Percentiles rank a stretch among this genome's conserved stretches.
These are phyloP conservation scores for Russula foetens DNA, from an alignment of 768 basidiomycete species.

Conservation along the genomic window DNA sequence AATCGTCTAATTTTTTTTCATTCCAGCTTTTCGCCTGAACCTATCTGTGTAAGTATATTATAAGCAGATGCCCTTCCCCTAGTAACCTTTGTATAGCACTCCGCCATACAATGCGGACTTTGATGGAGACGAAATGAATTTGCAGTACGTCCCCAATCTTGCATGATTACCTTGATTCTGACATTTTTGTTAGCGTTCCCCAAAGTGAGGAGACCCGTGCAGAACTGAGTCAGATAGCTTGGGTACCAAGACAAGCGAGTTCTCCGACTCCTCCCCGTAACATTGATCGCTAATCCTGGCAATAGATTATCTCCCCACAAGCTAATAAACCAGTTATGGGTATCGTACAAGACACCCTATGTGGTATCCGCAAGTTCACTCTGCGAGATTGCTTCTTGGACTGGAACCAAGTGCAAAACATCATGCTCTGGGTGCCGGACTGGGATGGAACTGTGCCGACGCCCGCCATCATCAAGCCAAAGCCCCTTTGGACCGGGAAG, in stretches of 20 bases:
- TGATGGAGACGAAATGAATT: constrained; percentile 99
- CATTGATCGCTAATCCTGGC: background rate
- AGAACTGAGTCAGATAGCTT: constrained; percentile 95
- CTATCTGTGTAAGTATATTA: constrained; percentile 79
- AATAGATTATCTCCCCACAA: constrained; percentile 95
- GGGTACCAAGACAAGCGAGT: constrained; percentile 91
- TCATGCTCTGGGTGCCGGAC: constrained; percentile 94
- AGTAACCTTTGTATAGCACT: constrained; percentile 44
- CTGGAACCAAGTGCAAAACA: constrained; percentile 94
- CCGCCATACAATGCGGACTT: constrained; percentile 99
- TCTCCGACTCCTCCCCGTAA: background rate
- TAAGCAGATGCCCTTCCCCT: constrained; percentile 21
- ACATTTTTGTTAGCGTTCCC: constrained; percentile 56
- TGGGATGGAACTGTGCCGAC: constrained; percentile 94
- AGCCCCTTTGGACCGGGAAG: constrained; percentile 96
- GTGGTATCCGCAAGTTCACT: constrained; percentile 95
- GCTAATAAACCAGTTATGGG: constrained; percentile 99
- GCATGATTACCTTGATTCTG: background rate
- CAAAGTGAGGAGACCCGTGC: constrained; percentile 98
- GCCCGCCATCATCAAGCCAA: constrained; percentile 93
- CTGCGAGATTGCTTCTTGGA: constrained; percentile 93
- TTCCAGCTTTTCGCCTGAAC: constrained; percentile 87
- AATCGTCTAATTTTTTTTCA: constrained; percentile 17
- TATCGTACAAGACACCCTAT: constrained; percentile 97
- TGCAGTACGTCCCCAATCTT: constrained; percentile 73